Conservation (phyloP, 768 basidiomycete species). For the Macrolepiota albuminosa region DNA sequence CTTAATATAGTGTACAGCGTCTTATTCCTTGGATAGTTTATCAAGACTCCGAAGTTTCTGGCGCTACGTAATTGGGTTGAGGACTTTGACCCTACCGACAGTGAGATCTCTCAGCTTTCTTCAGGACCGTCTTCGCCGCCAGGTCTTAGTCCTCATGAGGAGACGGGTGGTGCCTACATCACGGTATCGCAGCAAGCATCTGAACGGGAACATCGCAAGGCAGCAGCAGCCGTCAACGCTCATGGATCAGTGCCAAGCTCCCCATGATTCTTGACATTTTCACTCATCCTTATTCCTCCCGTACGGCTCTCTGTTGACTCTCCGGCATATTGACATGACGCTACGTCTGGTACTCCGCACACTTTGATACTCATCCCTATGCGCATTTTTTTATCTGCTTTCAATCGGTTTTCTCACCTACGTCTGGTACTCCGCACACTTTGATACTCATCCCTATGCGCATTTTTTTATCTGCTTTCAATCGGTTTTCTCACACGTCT, state of each 20-base stretch:
- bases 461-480: slow-evolving; percentile 11
- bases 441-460: slow-evolving; percentile 16
- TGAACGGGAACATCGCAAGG: slow-evolving; percentile 55
- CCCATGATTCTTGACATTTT: slow-evolving; percentile 19
- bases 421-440: slow-evolving; percentile 3
- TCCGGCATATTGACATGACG: slow-evolving; percentile 18
- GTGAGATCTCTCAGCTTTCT: slow-evolving; percentile 52
- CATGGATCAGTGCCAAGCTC: slow-evolving; percentile 11
- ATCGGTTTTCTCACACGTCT: slow-evolving; percentile 10
- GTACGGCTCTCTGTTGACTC: slow-evolving; percentile 16
- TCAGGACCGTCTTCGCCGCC: slow-evolving; percentile 61
- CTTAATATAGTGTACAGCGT: slow-evolving; percentile 8
- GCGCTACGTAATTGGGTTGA: slow-evolving; percentile 77
- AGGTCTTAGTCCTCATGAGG: slow-evolving; percentile 59
- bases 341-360: slow-evolving; percentile 5
- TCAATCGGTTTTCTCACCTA: slow-evolving; percentile 8
- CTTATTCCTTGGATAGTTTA: slow-evolving; percentile 51
- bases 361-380: slow-evolving; percentile 14
- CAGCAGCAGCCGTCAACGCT: slow-evolving; percentile 15
- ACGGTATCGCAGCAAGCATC: slow-evolving; percentile 79
- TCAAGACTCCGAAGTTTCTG: slow-evolving; percentile 80
- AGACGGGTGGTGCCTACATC: slow-evolving; percentile 80
- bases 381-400: slow-evolving; percentile 13
- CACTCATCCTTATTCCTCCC: slow-evolving; percentile 17
- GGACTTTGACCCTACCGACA: slow-evolving; percentile 65